Percentiles rank a stretch among this genome's conserved stretches.
phyloP scores from a whole-genome alignment of 345 rosid species.

The Zanthoxylum bungeanum region DNA sequence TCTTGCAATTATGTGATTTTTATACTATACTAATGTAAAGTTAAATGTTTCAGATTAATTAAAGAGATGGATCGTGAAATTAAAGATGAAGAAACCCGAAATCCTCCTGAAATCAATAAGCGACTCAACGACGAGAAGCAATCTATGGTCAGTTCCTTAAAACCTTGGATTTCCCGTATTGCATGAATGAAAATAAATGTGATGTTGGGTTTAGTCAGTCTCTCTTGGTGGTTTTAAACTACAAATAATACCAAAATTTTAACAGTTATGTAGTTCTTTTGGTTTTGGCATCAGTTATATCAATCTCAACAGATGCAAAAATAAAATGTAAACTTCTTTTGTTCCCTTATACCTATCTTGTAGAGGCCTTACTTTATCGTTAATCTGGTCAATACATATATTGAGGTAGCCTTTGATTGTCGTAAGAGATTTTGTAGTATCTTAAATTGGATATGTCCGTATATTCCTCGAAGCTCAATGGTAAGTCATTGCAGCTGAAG shows the following conservation, averaged over 20 bases:
- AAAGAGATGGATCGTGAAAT: conserved; percentile 89
- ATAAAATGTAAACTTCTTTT: not conserved
- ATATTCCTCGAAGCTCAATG: not conserved
- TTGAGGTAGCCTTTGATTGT: not conserved
- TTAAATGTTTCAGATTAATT: conserved; percentile 56
- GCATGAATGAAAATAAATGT: not conserved
- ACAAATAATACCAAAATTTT: not conserved
- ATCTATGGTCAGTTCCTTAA: conserved; percentile 65
- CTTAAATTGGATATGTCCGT: not conserved
- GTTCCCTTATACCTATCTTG: not conserved
- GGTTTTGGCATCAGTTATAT: too few species aligned
- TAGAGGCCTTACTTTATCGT: not conserved
- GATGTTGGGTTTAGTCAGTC: not conserved
- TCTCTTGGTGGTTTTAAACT: not conserved
- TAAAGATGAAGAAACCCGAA: conserved; percentile 77
- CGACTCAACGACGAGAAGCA: conserved; percentile 96
- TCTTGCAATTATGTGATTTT: not conserved
- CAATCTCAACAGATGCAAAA: not conserved
- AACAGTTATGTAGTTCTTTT: not conserved
- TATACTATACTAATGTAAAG: not conserved
- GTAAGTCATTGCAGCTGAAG: not conserved
- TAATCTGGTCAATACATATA: not conserved
- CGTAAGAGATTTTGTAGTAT: not conserved
- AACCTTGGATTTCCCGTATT: not conserved
- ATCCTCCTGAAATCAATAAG: conserved; percentile 77